Evolutionary conservation across 495 filamentous ascomycete genomes (phyloP), one percentile per base, ranked within the genome.

Genomic region (Trichodelitschia bisporula): DNA sequence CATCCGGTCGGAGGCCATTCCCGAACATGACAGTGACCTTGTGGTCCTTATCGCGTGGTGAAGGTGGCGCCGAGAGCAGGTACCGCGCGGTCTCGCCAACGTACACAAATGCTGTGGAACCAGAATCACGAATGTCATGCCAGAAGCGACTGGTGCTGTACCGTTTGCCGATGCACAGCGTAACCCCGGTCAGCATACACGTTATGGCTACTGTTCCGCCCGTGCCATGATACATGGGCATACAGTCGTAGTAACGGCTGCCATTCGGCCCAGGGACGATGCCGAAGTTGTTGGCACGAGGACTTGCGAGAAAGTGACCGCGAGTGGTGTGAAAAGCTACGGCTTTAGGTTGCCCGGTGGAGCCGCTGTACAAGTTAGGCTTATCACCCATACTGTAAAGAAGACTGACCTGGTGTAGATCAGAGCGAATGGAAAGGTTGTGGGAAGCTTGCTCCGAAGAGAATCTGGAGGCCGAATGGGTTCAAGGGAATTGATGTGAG

Each of bases 51-150:
- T 86, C 77, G 2, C 59, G 47, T 1, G 66, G 58, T 2, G 59
- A 66, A 0, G 68, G 64, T 0, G 74, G 72, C 8, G 64, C 61
- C 0, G 73, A 65, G 11, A 86, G 61, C 1, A 86, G 58, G 32
- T 83, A 86, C 2, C 76, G 57, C 16, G 74, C 63, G 0, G 71
- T 77, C 46, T 86, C 76, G 38, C 77, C 76, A n/a, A 86, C 77
- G 41, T 86, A 86, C 8, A 73, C 64, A 45, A 82, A 75, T 34
- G 63, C 54, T 1, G 72, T 82, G 3, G 74, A 61, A 11, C 59
- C 46, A 0, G 65, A 70, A 37, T 74, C 71, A 15, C 67, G 62
- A 18, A 80, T 50, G 29, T 86, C 77, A 9, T 51, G 46, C 77
- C 77, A 86, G 55, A 86, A 86, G 11, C 57, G 53, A 0, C 66